A percentile compares a stretch with the other conserved stretches of the same genome.
These are phyloP conservation scores for Aspergillus fumigatiaffinis DNA, from an alignment of 2,329 filamentous ascomycete species.

Conservation along the genomic window DNA sequence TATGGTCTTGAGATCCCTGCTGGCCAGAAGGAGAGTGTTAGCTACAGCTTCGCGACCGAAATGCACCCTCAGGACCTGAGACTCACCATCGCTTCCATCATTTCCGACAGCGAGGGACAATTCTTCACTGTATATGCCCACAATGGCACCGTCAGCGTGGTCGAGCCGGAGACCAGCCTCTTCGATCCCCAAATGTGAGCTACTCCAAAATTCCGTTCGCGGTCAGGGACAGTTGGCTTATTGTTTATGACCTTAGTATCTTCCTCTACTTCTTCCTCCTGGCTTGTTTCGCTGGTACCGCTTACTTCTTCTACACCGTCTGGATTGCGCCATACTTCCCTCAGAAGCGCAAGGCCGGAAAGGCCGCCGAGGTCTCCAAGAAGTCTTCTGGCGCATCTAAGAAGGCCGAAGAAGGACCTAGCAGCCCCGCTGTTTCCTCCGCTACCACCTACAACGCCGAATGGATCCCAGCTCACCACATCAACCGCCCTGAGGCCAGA, in stretches of 20 bases:
- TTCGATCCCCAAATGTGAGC: constrained; percentile 93
- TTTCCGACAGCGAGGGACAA: constrained; percentile 62
- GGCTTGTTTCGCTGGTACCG: constrained; percentile 69
- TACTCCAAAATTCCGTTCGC: background rate
- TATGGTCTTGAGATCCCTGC: constrained; percentile 72
- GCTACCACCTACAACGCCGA: constrained; percentile 80
- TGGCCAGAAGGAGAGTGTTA: constrained; percentile 70
- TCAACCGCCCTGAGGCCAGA: constrained; percentile 74
- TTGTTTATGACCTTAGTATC: constrained; percentile 56
- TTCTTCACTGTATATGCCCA: constrained; percentile 75
- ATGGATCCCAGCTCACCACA: constrained; percentile 88
- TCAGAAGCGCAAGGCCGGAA: constrained; percentile 62
- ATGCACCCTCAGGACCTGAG: constrained; percentile 88
- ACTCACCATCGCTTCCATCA: constrained; percentile 70
- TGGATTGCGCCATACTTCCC: constrained; percentile 97
- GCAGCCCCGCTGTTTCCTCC: constrained; percentile 65
- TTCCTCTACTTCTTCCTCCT: constrained; percentile 95
- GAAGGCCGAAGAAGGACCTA: constrained; percentile 68
- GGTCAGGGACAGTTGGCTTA: constrained; percentile 1
- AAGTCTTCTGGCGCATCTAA: constrained; percentile 59
- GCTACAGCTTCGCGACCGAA: constrained; percentile 83
- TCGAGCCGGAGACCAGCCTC: constrained; percentile 86
- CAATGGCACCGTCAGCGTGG: constrained; percentile 78
- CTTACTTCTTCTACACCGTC: constrained; percentile 97
- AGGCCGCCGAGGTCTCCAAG: constrained; percentile 63